Base-by-base conservation (phyloP, 1,139 yeast species). In the Trichomonascaceae sp. region DNA sequence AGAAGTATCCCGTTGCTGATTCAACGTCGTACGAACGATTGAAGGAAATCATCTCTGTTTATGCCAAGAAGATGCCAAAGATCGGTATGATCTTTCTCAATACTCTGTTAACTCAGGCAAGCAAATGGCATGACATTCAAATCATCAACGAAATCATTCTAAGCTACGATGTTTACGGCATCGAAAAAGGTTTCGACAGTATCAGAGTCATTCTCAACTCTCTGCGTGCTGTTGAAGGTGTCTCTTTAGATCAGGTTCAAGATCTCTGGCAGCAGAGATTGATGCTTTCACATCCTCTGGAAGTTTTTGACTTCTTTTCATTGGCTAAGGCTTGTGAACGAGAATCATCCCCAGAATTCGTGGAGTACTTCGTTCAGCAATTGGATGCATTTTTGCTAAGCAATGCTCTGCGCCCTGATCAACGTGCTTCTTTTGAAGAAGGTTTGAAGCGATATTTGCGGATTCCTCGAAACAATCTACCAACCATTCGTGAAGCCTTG, bases 231-330 rank as follows among this genome's bases (percentile, higher is more conserved):
- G 76, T 87, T 53, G 36, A 41, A 32, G 81, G 79, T 45, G 81
- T 78, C 54, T 74, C 78, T 50, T 73, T 71, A 17, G 85, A 81
- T 53, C 83, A 87, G 55, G 69, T 84, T 58, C 53, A 51, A 32
- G 64, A 68, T 24, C 74, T 81, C 59, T 88, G 95, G 90, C 73
- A 78, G 58, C 80, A 80, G 53, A 74, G 86, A 45, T 70, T 85
- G 51, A 57, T 66, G 13, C 74, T 76, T 57, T 78, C 84, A 61
- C 53, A 54, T 20, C 43, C 49, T 19, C 27, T 62, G 18, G 91
- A 95, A 10, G 82, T 82, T 64, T 95, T 93, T 24, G 96, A 88
- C 71, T 87, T 96, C 93, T 84, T 91, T 50, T 87, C 96, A 1
- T 73, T 90, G 57, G 65, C 66, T 30, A 62, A 69, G 49, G 72